Evolutionary conservation across 108 stramenopile genomes (phyloP).

Genomic region (Cyclotella cryptica): DNA sequence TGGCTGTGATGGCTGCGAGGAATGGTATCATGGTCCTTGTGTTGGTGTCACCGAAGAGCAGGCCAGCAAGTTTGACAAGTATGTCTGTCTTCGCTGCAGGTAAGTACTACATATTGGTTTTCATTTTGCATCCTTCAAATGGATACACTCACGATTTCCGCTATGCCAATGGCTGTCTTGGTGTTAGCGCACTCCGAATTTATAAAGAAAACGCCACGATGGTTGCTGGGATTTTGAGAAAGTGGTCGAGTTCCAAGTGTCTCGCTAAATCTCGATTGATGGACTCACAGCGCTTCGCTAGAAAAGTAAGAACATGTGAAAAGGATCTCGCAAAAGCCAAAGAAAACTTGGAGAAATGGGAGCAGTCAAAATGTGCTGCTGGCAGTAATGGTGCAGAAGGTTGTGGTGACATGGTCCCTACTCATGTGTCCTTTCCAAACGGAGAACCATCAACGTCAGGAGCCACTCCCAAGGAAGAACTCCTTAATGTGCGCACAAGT

Average conservation of each 20-base stretch:
- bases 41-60: conserved; percentile 81
- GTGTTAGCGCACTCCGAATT: conserved; percentile 45
- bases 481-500: background rate
- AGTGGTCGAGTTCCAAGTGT: conserved; percentile 76
- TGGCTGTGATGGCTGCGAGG: conserved; percentile 92
- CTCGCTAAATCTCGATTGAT: conserved; percentile 68
- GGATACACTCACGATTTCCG: background rate
- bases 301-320: conserved; percentile 63
- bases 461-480: conserved; percentile 2
- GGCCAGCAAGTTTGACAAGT: conserved; percentile 81
- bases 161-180: too few relatives aligned
- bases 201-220: conserved; percentile 56
- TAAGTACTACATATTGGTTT: background rate
- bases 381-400: background rate
- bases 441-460: background rate
- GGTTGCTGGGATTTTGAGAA: conserved; percentile 61
- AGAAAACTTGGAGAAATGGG: conserved; percentile 66
- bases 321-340: conserved; percentile 60
- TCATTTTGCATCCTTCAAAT: background rate
- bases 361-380: conserved; percentile 11
- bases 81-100: conserved; percentile 77
- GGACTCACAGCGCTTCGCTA: conserved; percentile 70
- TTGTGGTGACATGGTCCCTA: background rate
- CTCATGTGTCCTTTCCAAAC: background rate
- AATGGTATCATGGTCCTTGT: conserved; percentile 95